Percentiles rank a stretch among this genome's conserved stretches.
phyloP scores from a whole-genome alignment of 108 stramenopile genomes.

The Pseudonitzschia multiseries region DNA sequence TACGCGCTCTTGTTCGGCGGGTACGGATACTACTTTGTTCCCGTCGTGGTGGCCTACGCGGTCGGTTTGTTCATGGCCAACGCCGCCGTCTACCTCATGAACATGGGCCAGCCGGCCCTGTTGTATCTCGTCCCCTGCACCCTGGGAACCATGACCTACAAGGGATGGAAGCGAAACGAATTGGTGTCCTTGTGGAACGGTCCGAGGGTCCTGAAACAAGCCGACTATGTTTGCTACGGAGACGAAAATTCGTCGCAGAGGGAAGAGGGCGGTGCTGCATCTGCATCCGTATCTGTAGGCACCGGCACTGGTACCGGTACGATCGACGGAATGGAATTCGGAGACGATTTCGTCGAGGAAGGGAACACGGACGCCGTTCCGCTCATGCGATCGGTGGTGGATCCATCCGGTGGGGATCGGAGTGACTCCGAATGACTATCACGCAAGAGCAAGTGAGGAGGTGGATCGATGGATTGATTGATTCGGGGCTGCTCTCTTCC shows the following conservation, averaged over 20 bases:
- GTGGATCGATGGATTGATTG: background rate
- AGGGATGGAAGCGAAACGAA: constrained; percentile 64
- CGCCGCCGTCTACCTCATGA: constrained; percentile 80
- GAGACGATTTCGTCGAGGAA: constrained; percentile 7
- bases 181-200: constrained; percentile 72
- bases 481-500: background rate
- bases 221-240: constrained; percentile 41
- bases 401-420: background rate
- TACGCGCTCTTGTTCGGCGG: constrained; percentile 11
- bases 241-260: background rate
- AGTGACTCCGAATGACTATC: background rate
- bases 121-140: constrained; percentile 91
- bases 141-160: constrained; percentile 72
- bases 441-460: constrained; percentile 9
- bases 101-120: constrained; percentile 89
- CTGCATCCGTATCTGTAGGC: too few species aligned
- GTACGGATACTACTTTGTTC: constrained; percentile 68
- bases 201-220: constrained; percentile 62
- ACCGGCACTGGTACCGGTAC: too few species aligned
- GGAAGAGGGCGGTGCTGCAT: background rate
- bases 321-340: background rate
- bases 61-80: constrained; percentile 88
- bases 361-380: background rate
- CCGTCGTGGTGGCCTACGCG: constrained; percentile 81
- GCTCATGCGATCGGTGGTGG: background rate